Evolutionary conservation across 2,329 filamentous ascomycete species (phyloP).

Genomic region (Ambrosiella cleistominuta): DNA sequence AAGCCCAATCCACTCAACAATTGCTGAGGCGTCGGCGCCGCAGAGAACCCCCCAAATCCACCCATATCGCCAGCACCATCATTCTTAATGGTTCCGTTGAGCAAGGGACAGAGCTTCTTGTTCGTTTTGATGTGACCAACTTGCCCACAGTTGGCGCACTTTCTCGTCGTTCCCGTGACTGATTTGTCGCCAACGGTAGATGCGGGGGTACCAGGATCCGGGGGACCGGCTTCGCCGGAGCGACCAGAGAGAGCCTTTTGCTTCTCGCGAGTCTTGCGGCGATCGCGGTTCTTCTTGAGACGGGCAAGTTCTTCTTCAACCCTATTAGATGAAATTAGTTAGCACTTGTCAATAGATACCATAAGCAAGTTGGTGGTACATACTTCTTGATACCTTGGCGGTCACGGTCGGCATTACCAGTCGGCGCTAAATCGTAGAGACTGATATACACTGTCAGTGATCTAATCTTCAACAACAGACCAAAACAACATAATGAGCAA

Average conservation of each 20-base stretch:
- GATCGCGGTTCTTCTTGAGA: conserved; percentile 79
- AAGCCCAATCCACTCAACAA: neutral
- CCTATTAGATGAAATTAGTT: conserved; percentile 7
- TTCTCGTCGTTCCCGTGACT: conserved; percentile 53
- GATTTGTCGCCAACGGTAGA: conserved; percentile 22
- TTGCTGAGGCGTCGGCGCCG: conserved; percentile 8
- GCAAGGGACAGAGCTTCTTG: conserved; percentile 84
- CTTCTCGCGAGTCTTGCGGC: conserved; percentile 76
- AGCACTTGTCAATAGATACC: neutral
- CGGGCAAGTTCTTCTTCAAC: conserved; percentile 60
- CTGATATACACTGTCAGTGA: conserved; percentile 20
- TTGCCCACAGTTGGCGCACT: conserved; percentile 94
- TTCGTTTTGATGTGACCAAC: conserved; percentile 98
- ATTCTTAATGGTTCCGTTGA: conserved; percentile 63
- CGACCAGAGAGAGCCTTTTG: conserved; percentile 46
- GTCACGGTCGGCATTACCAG: conserved; percentile 33
- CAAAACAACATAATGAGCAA: conserved; percentile 17
- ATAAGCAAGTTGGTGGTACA: neutral
- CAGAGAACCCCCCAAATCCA: conserved; percentile 30
- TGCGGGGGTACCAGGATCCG: conserved; percentile 27
- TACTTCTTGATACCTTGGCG: conserved; percentile 29
- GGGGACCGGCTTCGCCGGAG: conserved; percentile 29
- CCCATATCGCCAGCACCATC: conserved; percentile 38
- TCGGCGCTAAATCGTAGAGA: conserved; percentile 32
- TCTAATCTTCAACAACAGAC: conserved; percentile 24